Conservation (phyloP, 768 basidiomycete species). For the Trametes coccinea region DNA sequence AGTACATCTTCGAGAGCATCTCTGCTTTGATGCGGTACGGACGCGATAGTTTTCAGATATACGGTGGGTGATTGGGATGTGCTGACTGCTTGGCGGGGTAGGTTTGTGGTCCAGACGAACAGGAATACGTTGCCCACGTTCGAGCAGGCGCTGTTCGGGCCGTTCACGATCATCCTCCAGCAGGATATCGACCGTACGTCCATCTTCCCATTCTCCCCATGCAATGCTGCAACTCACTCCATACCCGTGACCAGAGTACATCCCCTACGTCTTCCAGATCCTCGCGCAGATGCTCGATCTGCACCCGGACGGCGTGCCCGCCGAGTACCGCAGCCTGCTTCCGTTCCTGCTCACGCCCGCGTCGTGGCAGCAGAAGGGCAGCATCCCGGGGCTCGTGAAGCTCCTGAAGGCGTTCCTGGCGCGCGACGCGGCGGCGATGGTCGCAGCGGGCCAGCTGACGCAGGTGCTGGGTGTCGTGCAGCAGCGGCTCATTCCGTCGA, state of each 20-base stretch:
- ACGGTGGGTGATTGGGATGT: not conserved
- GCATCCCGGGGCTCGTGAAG: constrained; percentile 89
- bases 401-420: constrained; percentile 82
- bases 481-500: constrained; percentile 85
- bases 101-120: constrained; percentile 78
- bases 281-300: constrained; percentile 93
- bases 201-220: not conserved
- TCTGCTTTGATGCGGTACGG: constrained; percentile 85
- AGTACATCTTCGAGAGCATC: constrained; percentile 95
- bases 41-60: not conserved
- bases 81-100: constrained; percentile 28
- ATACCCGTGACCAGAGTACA: constrained; percentile 65
- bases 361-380: constrained; percentile 93
- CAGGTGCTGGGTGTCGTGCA: constrained; percentile 86
- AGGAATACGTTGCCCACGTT: constrained; percentile 70
- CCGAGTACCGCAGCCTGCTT: constrained; percentile 75
- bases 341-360: constrained; percentile 82
- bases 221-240: not conserved
- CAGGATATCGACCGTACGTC: constrained; percentile 89
- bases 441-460: constrained; percentile 67
- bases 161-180: constrained; percentile 85
- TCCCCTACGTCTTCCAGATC: constrained; percentile 97
- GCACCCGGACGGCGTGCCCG: constrained; percentile 65
- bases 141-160: constrained; percentile 79
- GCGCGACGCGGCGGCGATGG: constrained; percentile 68